phyloP scores from a whole-genome alignment of 2,329 filamentous ascomycete species.

The Grosmannia clavigera region DNA sequence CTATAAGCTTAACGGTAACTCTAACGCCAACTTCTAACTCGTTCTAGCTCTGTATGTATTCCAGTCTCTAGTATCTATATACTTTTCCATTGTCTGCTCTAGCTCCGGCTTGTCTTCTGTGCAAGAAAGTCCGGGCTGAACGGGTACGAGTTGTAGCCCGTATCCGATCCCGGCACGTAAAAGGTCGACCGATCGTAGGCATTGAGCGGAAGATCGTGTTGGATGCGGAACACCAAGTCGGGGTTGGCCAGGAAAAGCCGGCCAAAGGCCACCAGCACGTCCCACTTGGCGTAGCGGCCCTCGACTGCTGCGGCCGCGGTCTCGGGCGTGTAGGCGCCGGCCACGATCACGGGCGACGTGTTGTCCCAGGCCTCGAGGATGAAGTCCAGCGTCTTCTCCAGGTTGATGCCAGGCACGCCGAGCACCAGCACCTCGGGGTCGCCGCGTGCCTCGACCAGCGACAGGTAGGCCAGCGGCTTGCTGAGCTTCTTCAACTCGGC shows the following conservation, averaged over 20 bases:
- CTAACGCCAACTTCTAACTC: too few species aligned
- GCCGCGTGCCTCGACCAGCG: slow-evolving; percentile 37
- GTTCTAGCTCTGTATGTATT: too few species aligned
- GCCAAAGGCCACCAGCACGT: slow-evolving; percentile 24
- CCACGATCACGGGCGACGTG: slow-evolving; percentile 17
- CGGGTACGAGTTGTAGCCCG: background rate
- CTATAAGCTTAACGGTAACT: too few species aligned
- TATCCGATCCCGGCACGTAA: background rate
- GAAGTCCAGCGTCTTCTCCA: slow-evolving; percentile 16
- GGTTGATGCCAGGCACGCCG: slow-evolving; percentile 22
- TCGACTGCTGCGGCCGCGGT: slow-evolving; percentile 17
- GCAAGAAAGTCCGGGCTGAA: background rate
- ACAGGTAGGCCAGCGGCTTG: slow-evolving; percentile 32
- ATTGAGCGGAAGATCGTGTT: background rate
- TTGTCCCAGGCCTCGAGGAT: slow-evolving; percentile 18
- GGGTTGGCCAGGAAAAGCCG: slow-evolving; percentile 38
- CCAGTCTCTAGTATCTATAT: too few species aligned
- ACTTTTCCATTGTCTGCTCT: too few species aligned
- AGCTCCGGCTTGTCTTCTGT: too few species aligned
- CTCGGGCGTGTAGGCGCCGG: slow-evolving; percentile 15
- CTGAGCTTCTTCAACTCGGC: slow-evolving; percentile 33
- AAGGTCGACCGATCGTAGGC: background rate
- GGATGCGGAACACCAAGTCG: slow-evolving; percentile 16
- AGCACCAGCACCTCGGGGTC: too few species aligned
- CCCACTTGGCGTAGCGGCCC: slow-evolving; percentile 13